A percentile compares a stretch with the other conserved stretches of the same genome.
Conservation (phyloP, 441 rosid genomes). For the Pelargonium cotyledonis region DNA sequence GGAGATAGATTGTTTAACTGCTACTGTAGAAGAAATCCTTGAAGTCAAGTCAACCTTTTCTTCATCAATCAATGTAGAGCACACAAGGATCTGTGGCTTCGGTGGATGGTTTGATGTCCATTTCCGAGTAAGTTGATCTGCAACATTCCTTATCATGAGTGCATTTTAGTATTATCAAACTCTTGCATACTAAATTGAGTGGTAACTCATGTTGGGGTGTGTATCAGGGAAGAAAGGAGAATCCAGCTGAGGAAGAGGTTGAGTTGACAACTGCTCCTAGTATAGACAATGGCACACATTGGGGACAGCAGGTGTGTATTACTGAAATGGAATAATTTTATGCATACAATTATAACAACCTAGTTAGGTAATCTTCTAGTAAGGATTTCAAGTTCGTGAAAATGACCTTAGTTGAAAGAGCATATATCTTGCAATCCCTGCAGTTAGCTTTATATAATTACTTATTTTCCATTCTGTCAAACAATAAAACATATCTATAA, state of each 20-base stretch:
- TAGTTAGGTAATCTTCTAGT: slow-evolving; percentile 4
- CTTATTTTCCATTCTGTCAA: background rate
- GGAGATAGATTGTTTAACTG: slow-evolving; percentile 86
- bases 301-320: slow-evolving; percentile 91
- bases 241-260: slow-evolving; percentile 64
- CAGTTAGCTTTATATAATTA: slow-evolving; percentile 1
- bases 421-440: background rate
- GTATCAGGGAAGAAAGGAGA: slow-evolving; percentile 64
- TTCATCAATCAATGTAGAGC: slow-evolving; percentile 39
- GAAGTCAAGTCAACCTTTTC: slow-evolving; percentile 54
- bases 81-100: slow-evolving; percentile 67
- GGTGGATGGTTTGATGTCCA: slow-evolving; percentile 99
- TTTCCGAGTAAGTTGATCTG: slow-evolving; percentile 58
- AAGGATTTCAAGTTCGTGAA: background rate
- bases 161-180: background rate
- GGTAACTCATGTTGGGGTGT: slow-evolving; percentile 12
- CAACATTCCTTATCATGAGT: slow-evolving; percentile 8
- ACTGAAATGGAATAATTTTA: background rate
- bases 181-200: slow-evolving; percentile 9
- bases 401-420: background rate
- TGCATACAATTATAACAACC: slow-evolving; percentile 1
- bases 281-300: slow-evolving; percentile 65
- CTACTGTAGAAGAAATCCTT: slow-evolving; percentile 58
- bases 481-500: too few species aligned
- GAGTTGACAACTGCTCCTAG: slow-evolving; percentile 94